Evolutionary conservation across 768 basidiomycete genomes (phyloP).

Genomic region (Suillus subluteus): DNA sequence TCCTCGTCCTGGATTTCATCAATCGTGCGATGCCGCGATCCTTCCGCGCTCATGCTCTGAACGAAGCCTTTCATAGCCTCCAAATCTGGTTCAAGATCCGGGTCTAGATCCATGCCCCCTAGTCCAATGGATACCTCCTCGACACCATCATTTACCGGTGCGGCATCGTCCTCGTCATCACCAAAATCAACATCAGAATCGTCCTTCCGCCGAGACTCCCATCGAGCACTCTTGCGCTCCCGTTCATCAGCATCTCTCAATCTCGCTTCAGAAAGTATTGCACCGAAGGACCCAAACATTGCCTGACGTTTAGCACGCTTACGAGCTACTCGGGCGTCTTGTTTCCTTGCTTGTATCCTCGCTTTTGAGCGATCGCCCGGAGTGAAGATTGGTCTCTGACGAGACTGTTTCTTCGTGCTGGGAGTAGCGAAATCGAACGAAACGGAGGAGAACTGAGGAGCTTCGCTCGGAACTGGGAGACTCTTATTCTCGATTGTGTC

Average conservation of each 20-base stretch:
- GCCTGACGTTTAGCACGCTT: slow-evolving; percentile 28
- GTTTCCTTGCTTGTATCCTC: slow-evolving; percentile 28
- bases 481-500: not conserved
- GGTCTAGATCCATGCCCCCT: slow-evolving; percentile 69
- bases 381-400: slow-evolving; percentile 37
- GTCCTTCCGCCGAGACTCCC: slow-evolving; percentile 55
- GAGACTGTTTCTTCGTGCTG: slow-evolving; percentile 21
- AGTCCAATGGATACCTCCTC: slow-evolving; percentile 33
- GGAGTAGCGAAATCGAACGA: slow-evolving; percentile 21
- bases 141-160: slow-evolving; percentile 27
- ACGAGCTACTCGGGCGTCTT: slow-evolving; percentile 14
- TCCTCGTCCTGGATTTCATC: slow-evolving; percentile 65
- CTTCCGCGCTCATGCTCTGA: slow-evolving; percentile 51
- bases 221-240: slow-evolving; percentile 41
- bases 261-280: slow-evolving; percentile 56
- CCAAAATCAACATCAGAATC: slow-evolving; percentile 78
- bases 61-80: slow-evolving; percentile 59
- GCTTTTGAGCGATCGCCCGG: slow-evolving; percentile 27
- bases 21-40: slow-evolving; percentile 56
- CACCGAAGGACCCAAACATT: slow-evolving; percentile 54
- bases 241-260: slow-evolving; percentile 39
- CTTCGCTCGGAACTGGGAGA: slow-evolving; percentile 9
- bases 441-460: slow-evolving; percentile 33
- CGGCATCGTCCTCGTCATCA: slow-evolving; percentile 40
- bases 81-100: slow-evolving; percentile 50